Percentiles rank a stretch among this genome's conserved stretches.
These are phyloP conservation scores for Begonia masoniana DNA, from an alignment of 306 rosid genomes.

Conservation along the genomic window DNA sequence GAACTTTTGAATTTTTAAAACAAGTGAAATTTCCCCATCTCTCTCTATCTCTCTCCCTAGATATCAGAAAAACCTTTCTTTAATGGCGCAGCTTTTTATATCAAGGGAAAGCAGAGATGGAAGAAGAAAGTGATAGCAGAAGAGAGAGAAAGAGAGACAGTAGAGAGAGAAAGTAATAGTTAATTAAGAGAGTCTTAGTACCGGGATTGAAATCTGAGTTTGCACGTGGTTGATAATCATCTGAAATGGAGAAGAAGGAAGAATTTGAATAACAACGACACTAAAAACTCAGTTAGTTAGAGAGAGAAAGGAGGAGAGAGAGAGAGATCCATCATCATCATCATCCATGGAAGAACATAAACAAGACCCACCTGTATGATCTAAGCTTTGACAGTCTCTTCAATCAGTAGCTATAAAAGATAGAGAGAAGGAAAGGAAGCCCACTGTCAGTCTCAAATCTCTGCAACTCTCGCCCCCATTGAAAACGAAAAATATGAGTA, in stretches of 20 bases:
- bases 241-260: constrained; percentile 22
- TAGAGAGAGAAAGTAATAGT: constrained; percentile 21
- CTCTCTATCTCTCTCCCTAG: neutral
- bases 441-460: constrained; percentile 66
- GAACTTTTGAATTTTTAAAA: neutral
- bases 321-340: constrained; percentile 8
- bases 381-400: constrained; percentile 15
- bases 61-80: neutral
- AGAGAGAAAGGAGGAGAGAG: constrained; percentile 3
- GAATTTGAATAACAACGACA: constrained; percentile 20
- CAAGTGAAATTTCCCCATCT: neutral
- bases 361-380: constrained; percentile 8
- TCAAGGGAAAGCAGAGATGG: constrained; percentile 5
- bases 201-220: constrained; percentile 62
- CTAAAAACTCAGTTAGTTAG: constrained; percentile 14
- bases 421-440: constrained; percentile 17
- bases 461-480: constrained; percentile 46
- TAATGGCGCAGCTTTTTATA: neutral
- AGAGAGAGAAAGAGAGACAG: constrained; percentile 3
- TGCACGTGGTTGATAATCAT: constrained; percentile 73
- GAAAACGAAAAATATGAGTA: constrained; percentile 32
- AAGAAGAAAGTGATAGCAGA: neutral
- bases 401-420: constrained; percentile 3
- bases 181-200: constrained; percentile 21
- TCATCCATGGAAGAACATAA: constrained; percentile 1